These are phyloP conservation scores for Torulaspora indica DNA, from an alignment of 805 yeast genomes.

Conservation along the genomic window DNA sequence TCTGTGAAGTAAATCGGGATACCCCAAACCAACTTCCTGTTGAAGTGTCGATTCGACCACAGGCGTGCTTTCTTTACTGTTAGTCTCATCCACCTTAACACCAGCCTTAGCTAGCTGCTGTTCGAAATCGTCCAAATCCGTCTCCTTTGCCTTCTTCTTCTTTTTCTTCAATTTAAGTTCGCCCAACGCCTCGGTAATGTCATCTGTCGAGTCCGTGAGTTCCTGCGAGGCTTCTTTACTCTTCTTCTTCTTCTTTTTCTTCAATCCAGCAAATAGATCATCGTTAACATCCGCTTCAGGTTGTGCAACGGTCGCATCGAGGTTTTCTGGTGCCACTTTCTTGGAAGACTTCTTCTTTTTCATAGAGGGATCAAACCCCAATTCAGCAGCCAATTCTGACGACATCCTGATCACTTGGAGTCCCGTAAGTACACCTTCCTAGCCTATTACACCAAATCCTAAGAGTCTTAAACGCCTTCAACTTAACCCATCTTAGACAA, in stretches of 20 bases:
- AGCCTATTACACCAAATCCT: neutral
- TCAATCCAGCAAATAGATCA: slow-evolving; percentile 72
- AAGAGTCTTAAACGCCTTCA: neutral
- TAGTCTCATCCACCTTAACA: slow-evolving; percentile 48
- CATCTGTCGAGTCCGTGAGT: slow-evolving; percentile 40
- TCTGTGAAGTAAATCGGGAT: slow-evolving; percentile 71
- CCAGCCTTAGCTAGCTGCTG: slow-evolving; percentile 89
- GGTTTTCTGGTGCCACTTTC: slow-evolving; percentile 41
- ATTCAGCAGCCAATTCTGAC: slow-evolving; percentile 37
- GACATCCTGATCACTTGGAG: slow-evolving; percentile 16
- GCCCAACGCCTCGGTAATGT: slow-evolving; percentile 56
- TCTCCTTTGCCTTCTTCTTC: slow-evolving; percentile 58
- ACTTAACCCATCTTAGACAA: neutral
- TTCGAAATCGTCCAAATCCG: slow-evolving; percentile 76
- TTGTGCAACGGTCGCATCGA: slow-evolving; percentile 39
- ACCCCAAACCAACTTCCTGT: slow-evolving; percentile 59
- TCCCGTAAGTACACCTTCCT: neutral
- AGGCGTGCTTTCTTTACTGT: slow-evolving; percentile 34
- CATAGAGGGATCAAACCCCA: slow-evolving; percentile 69
- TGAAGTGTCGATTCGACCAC: slow-evolving; percentile 35
- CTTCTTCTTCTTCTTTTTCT: slow-evolving; percentile 87
- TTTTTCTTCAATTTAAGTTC: slow-evolving; percentile 75
- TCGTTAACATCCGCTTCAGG: slow-evolving; percentile 38
- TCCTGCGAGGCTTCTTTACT: slow-evolving; percentile 41
- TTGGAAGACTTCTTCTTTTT: slow-evolving; percentile 75